Base-by-base conservation (phyloP, 345 rosid genomes). In the Populus tremula region DNA sequence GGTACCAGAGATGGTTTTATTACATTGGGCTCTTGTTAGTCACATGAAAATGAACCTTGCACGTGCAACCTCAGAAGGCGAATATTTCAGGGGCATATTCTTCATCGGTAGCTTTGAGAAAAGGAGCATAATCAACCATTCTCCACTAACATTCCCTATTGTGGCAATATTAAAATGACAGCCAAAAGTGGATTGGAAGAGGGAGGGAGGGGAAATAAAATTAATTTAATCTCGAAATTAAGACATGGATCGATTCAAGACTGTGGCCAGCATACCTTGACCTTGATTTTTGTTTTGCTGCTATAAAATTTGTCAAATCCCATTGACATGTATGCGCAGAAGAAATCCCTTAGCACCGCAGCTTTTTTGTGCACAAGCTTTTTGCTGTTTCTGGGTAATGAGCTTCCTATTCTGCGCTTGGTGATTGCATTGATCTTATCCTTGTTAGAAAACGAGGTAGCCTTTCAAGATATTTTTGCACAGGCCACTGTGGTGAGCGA, bases 31-130 rank as follows among this genome's bases (percentile, higher is more conserved):
- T 53, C 39, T 39, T 23, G 54, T 25, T 62, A 5, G 47, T 13
- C 50, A 73, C 62, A 5, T 75, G 78, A 64, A 76, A 56, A 10
- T 56, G 61, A 62, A 45, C 12, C 8, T 43, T 13, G 31, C 63
- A 69, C 61, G 61, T 59, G 74, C 39, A 59, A 2, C 29, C 10
- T 2, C 2, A 35, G 16, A 53, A 67, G 21, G 4, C 43, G 74
- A 61, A 77, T 61, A 61, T 77, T n/a, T 17, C 0, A 29, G 45
- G 8, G 1, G 69, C 74, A 77, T 77, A 70, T 77, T 43, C 79
- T 69, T 75, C 10, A 35, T n/a, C 5, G 71, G 45, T 50, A 72
- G 39, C 29, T 14, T 11, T 20, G 49, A 27, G 41, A 70, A 74
- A 43, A 31, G 59, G 20, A 45, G 53, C 70, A 29, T 14, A 18